phyloP scores from a whole-genome alignment of 495 filamentous ascomycete species.

The Cairneyella variabilis region DNA sequence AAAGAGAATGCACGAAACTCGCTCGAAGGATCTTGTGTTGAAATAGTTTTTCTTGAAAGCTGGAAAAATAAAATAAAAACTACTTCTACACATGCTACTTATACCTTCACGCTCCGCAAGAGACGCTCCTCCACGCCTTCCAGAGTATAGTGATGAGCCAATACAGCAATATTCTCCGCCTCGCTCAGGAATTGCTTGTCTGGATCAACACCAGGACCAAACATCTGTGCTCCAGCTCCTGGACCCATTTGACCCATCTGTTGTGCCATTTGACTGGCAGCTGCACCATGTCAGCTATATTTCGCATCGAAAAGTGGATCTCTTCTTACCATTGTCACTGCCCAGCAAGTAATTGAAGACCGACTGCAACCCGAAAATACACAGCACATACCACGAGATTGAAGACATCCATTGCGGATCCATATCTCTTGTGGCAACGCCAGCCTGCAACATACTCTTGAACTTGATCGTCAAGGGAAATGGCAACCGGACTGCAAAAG shows the following conservation, averaged over 20 bases:
- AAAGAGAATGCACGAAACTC: too few species aligned
- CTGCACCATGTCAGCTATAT: slow-evolving; percentile 37
- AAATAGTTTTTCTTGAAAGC: neutral
- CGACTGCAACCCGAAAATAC: slow-evolving; percentile 90
- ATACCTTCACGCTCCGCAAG: slow-evolving; percentile 50
- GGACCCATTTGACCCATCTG: slow-evolving; percentile 87
- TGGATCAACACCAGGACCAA: slow-evolving; percentile 86
- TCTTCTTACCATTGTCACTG: slow-evolving; percentile 87
- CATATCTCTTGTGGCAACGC: slow-evolving; percentile 90
- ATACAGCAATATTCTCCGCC: slow-evolving; percentile 91
- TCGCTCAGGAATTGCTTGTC: slow-evolving; percentile 89
- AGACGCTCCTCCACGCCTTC: slow-evolving; percentile 83
- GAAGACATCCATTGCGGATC: slow-evolving; percentile 98
- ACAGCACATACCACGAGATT: slow-evolving; percentile 97
- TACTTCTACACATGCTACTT: neutral
- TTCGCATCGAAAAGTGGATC: neutral
- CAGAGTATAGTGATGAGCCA: slow-evolving; percentile 87
- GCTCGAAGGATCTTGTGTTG: too few species aligned
- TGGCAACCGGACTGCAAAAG: slow-evolving; percentile 80
- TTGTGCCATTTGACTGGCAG: slow-evolving; percentile 89
- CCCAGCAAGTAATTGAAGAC: slow-evolving; percentile 98
- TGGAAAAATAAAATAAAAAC: neutral
- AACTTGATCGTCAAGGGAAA: slow-evolving; percentile 98
- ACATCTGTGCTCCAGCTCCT: slow-evolving; percentile 56
- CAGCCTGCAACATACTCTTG: slow-evolving; percentile 98